Base-by-base conservation (phyloP, 139 green algal genomes). In the Spirogloea muscicola region DNA sequence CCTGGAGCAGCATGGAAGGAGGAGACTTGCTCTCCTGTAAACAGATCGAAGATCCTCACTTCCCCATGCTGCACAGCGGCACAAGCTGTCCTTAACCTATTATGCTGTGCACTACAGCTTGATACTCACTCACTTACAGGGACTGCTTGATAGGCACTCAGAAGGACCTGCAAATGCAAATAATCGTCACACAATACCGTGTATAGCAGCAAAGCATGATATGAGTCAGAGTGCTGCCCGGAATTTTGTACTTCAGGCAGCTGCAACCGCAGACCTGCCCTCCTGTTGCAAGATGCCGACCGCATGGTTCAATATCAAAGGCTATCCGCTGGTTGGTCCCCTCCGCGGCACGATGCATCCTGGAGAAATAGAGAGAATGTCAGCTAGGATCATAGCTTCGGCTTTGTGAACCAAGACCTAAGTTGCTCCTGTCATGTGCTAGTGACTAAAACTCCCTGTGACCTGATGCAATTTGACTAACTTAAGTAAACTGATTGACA, bases 271-370 rank as follows among this genome's bases (percentile, higher is more conserved):
- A 84, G 84, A 64, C 77, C 64, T 62, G 75, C 72, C 33, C 82
- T 70, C 91, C 91, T 25, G 90, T 90, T 3, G 85, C 83, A 27
- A 96, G 72, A 71, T 96, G 90, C 3, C 88, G 71, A 5, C 92
- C 92, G 31, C 83, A 87, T 0, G 91, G 88, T 67, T 97, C 92
- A n/a, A 97, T 90, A 72, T 92, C 87, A 76, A 96, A 96, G 33
- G 82, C 74, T n/a, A 97, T 90, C 21, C 89, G 84, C 88, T 97
- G 92, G 76, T 97, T 97, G 33, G 92, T 97, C 39, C 13, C 62
- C 0, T 27, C 51, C 0, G 78, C 88, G 31, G 77, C 55, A 0
- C 91, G 79, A 34, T 68, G 42, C 67, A 96, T 58, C 39, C 58
- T n/a, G n/a, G n/a, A n/a, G n/a, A n/a, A n/a, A n/a, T n/a, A n/a